These are phyloP conservation scores for Pestalotiopsis sp. DNA, from an alignment of 2,329 filamentous ascomycete genomes.

Conservation along the genomic window DNA sequence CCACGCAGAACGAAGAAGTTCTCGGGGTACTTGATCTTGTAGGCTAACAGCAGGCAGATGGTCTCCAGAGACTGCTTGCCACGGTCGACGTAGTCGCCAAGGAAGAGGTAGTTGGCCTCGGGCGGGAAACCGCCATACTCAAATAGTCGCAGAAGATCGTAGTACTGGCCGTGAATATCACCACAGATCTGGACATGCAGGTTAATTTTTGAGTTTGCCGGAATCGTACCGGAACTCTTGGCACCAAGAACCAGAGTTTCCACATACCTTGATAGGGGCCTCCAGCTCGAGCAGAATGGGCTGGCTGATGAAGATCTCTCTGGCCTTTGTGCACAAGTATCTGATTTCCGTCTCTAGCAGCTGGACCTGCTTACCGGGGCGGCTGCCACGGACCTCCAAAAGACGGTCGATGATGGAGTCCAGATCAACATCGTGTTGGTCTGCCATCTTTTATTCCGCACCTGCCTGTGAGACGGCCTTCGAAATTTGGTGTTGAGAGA, in stretches of 20 bases:
- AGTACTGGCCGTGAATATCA: slow-evolving; percentile 99
- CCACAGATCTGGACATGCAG: slow-evolving; percentile 79
- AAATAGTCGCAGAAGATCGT: slow-evolving; percentile 94
- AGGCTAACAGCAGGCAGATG: slow-evolving; percentile 92
- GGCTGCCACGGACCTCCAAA: slow-evolving; percentile 94
- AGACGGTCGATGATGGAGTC: slow-evolving; percentile 99
- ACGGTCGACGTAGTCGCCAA: slow-evolving; percentile 97
- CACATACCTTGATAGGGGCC: slow-evolving; percentile 93
- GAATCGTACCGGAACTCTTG: not conserved
- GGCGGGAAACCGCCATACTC: slow-evolving; percentile 98
- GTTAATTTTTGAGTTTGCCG: not conserved
- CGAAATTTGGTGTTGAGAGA: slow-evolving; percentile 23
- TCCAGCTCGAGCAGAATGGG: slow-evolving; percentile 96
- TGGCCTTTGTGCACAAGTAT: slow-evolving; percentile 95
- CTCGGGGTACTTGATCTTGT: slow-evolving; percentile 99
- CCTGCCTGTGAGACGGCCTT: slow-evolving; percentile 45
- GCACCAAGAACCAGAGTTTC: slow-evolving; percentile 13
- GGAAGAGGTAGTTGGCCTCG: slow-evolving; percentile 98
- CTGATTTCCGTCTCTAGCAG: slow-evolving; percentile 95
- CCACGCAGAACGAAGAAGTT: slow-evolving; percentile 99
- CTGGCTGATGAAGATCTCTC: slow-evolving; percentile 99
- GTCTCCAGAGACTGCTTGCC: slow-evolving; percentile 99
- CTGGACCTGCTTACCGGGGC: slow-evolving; percentile 98
- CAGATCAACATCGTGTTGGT: slow-evolving; percentile 88
- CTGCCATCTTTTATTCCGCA: slow-evolving; percentile 55